Evolutionary conservation across 129 eudicot genomes (phyloP).

Genomic region (Flaveria sonorensis): DNA sequence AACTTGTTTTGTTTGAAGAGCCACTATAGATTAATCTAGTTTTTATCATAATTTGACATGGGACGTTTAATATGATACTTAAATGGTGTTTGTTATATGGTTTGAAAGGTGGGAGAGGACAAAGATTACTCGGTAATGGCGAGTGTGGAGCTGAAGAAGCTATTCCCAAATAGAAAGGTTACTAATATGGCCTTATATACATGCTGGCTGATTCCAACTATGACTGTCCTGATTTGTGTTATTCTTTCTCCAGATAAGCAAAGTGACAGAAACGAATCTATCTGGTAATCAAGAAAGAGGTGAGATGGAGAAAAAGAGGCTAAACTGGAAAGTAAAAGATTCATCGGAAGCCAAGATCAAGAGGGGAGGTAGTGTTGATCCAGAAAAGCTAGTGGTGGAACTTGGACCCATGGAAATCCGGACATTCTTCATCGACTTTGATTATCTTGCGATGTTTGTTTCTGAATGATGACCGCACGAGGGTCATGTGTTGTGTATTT

Average conservation of each 20-base stretch:
- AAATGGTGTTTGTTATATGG: constrained; percentile 22
- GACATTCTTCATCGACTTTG: constrained; percentile 61
- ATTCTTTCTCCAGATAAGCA: constrained; percentile 52
- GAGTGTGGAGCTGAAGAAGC: constrained; percentile 76
- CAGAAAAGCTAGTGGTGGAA: constrained; percentile 67
- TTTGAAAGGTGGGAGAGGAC: constrained; percentile 78
- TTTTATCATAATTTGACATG: not conserved
- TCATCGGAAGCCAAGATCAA: constrained; percentile 28
- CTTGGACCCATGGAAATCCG: constrained; percentile 92
- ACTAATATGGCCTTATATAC: not conserved
- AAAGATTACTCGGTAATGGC: constrained; percentile 69
- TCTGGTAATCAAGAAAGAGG: constrained; percentile 87
- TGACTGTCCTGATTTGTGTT: not conserved
- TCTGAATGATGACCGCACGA: constrained; percentile 26
- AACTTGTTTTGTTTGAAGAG: not conserved
- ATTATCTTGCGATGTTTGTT: constrained; percentile 43
- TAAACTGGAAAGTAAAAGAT: constrained; percentile 68
- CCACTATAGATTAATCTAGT: not conserved
- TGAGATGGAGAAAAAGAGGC: constrained; percentile 83
- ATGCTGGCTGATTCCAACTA: constrained; percentile 1
- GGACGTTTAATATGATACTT: constrained; percentile 8
- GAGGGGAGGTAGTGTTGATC: constrained; percentile 78
- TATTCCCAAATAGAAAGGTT: constrained; percentile 80
- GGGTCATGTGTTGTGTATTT: constrained; percentile 8
- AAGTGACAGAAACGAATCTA: constrained; percentile 82